phyloP scores from a whole-genome alignment of 2,329 filamentous ascomycete genomes.

The Exophiala dermatitidis region DNA sequence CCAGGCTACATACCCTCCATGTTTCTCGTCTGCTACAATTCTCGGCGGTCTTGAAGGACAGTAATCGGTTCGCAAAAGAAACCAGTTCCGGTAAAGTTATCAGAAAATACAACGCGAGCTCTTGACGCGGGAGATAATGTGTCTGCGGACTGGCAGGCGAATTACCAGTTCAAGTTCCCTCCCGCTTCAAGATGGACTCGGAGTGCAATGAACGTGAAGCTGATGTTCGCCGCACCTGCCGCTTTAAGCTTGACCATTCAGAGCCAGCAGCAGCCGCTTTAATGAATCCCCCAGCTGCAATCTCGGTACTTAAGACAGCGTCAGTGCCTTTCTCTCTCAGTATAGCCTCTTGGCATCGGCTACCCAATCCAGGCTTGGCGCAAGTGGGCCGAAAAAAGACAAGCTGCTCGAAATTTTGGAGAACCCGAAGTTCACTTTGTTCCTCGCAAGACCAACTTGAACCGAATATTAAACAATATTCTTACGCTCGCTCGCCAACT shows the following conservation, averaged over 20 bases:
- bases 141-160: conserved; percentile 3
- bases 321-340: too few relatives aligned
- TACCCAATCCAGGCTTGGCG: conserved; percentile 3
- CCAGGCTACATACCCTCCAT: conserved; percentile 21
- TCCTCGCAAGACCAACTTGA: neutral
- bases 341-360: neutral
- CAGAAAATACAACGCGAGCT: neutral
- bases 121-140: neutral
- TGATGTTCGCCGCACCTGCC: neutral
- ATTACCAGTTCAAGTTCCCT: neutral
- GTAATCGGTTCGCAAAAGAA: neutral
- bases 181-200: neutral
- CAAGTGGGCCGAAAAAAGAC: neutral
- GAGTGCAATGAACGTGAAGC: neutral
- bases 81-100: neutral
- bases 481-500: neutral
- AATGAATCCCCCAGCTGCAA: too few relatives aligned
- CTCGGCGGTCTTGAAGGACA: neutral
- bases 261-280: too few relatives aligned
- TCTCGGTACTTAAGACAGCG: too few relatives aligned
- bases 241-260: neutral
- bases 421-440: neutral
- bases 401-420: neutral
- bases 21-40: neutral
- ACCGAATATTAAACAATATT: neutral